A percentile compares a stretch with the other conserved stretches of the same genome.
Evolutionary conservation across 2,329 filamentous ascomycete species (phyloP).

Genomic region (Xylaria hypoxylon): DNA sequence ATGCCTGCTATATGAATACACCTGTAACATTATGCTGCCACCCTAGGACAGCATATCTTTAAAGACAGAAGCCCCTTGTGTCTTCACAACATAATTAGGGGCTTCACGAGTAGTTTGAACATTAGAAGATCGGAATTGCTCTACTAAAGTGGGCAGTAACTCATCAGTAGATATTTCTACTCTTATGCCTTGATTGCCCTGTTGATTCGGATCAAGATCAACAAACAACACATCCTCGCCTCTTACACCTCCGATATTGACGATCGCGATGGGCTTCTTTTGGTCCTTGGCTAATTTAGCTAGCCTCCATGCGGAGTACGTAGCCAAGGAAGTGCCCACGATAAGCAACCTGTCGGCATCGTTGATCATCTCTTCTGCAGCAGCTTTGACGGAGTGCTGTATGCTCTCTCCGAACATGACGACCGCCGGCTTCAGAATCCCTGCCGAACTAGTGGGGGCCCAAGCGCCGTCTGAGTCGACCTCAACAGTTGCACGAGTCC

Average conservation of each 20-base stretch:
- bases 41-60: conserved; percentile 70
- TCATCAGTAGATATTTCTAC: conserved; percentile 69
- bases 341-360: conserved; percentile 79
- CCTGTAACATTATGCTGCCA: background rate
- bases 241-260: conserved; percentile 88
- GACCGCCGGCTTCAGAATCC: conserved; percentile 91
- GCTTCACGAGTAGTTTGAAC: conserved; percentile 33
- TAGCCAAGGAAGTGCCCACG: conserved; percentile 89
- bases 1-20: conserved; percentile 34
- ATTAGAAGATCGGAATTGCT: conserved; percentile 56
- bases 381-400: conserved; percentile 72
- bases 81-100: conserved; percentile 43
- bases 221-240: conserved; percentile 80
- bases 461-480: conserved; percentile 86
- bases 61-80: conserved; percentile 57
- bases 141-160: conserved; percentile 68
- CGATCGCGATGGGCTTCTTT: conserved; percentile 85
- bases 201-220: conserved; percentile 63
- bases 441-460: conserved; percentile 72
- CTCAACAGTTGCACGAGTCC: conserved; percentile 69
- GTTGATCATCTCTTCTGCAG: conserved; percentile 84
- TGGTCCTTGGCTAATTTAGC: conserved; percentile 85
- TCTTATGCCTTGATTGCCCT: conserved; percentile 65
- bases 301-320: conserved; percentile 93
- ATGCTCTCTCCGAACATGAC: conserved; percentile 98